Percentiles rank a stretch among this genome's conserved stretches.
phyloP scores from a whole-genome alignment of 352 stramenopile genomes.

The Globisporangium rhizosaccharum region DNA sequence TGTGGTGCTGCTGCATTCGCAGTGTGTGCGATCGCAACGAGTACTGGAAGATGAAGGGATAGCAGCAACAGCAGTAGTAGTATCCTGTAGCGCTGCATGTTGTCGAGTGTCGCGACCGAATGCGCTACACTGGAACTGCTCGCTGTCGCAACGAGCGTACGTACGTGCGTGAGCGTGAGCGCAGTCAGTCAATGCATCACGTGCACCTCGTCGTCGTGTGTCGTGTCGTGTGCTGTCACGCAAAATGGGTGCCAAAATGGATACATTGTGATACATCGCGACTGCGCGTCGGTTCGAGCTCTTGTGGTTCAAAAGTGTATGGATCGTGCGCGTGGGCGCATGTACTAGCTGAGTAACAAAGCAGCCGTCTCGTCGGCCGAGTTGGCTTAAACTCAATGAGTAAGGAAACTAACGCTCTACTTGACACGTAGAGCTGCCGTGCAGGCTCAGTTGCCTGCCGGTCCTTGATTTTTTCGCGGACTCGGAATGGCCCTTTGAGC shows the following conservation, averaged over 20 bases:
- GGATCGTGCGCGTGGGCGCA: neutral
- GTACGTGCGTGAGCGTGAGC: neutral
- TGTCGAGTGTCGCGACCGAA: no score
- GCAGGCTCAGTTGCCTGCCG: slow-evolving; percentile 44
- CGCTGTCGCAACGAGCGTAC: neutral
- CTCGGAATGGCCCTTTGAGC: slow-evolving; percentile 60
- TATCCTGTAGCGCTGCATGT: neutral
- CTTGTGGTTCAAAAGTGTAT: neutral
- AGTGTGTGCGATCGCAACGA: neutral
- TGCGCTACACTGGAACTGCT: neutral
- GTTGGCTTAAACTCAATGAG: slow-evolving; percentile 90
- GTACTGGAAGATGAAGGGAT: no score
- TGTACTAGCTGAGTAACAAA: rapidly evolving
- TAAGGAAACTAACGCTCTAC: slow-evolving; percentile 89
- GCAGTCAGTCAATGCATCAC: no score
- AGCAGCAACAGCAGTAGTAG: neutral
- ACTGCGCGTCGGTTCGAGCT: neutral
- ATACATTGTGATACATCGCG: neutral
- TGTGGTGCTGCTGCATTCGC: neutral
- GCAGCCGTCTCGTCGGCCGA: neutral
- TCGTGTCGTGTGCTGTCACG: no score
- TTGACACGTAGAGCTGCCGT: slow-evolving; percentile 74
- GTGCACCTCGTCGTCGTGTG: no score
- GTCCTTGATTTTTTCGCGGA: slow-evolving; percentile 72
- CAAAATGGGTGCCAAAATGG: no score